Base-by-base conservation (phyloP, 208 protist genomes). In the Trypanosoma avium region DNA sequence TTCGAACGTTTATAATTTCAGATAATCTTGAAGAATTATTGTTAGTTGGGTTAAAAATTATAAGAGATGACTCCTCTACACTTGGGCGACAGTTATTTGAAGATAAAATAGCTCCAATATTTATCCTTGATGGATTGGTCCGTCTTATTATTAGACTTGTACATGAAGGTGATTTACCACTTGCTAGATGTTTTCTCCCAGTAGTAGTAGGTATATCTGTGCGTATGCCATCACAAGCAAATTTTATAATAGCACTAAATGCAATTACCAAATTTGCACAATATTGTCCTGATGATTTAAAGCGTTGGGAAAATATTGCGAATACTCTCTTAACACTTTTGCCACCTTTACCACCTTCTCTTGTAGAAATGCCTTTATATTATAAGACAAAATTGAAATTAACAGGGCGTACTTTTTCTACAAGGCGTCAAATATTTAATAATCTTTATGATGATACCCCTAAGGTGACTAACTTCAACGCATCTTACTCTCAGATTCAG, bases 151-250 rank as follows among this genome's bases (percentile, higher is more conserved):
- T 58, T 3, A 24, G 24, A 10, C 67, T 79, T 10, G 56, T 86
- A 35, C 58, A 71, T 15, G 68, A 60, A 21, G 79, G 84, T 19
- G 84, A 91, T 47, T 49, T 62, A 10, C 74, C 81, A n/a, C 59
- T 88, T 21, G 84, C 81, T 12, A 77, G 79, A 47, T 71, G 70
- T 35, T 86, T 88, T 68, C 21, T 86, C 15, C 71, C 78, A 0
- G 30, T 77, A 15, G 30, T 86, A 12, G 73, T 50, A 4, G 56
- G 58, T 43, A 77, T 81, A 17, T 65, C 79, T n/a, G 61, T 67
- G 24, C 69, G 72, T 33, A 52, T 69, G 53, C 73, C 77, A 26
- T 82, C 73, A 38, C 68, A 53, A 8, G 15, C 66, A 5, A 55
- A 68, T 19, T 42, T 91, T 4, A 8, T 53, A 7, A 21, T 68